phyloP scores from a whole-genome alignment of 331 rosid species.

The Dryas integrifolia region DNA sequence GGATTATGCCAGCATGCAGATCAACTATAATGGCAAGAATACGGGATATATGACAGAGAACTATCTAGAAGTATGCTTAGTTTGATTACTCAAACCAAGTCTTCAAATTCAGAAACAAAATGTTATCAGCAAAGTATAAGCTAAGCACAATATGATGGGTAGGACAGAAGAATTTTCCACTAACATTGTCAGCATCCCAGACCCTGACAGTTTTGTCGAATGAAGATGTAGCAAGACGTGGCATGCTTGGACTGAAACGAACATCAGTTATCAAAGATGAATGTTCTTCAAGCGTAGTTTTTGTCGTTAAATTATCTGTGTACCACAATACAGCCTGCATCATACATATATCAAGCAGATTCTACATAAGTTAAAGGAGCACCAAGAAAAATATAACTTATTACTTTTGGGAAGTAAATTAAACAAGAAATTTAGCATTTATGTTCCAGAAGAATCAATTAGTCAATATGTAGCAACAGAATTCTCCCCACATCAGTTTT shows the following conservation, averaged over 20 bases:
- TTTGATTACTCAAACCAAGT: neutral
- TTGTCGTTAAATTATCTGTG: constrained; percentile 69
- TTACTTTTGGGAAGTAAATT: constrained; percentile 3
- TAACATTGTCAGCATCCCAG: constrained; percentile 96
- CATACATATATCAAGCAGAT: constrained; percentile 25
- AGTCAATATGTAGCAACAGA: neutral
- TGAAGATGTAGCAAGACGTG: constrained; percentile 91
- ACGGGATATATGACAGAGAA: neutral
- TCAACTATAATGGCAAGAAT: neutral
- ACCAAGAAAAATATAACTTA: neutral
- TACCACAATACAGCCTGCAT: constrained; percentile 89
- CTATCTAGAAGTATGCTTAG: neutral
- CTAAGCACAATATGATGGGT: constrained; percentile 3
- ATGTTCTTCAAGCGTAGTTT: constrained; percentile 82
- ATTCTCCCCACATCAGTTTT: constrained; percentile 4
- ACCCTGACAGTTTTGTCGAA: constrained; percentile 95
- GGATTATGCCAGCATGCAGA: neutral
- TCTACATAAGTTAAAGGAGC: constrained; percentile 9
- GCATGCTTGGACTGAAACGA: constrained; percentile 86
- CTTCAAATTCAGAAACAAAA: neutral
- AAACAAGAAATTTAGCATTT: neutral
- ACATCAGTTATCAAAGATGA: constrained; percentile 81
- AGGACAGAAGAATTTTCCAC: constrained; percentile 29
- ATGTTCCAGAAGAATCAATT: constrained; percentile 7
- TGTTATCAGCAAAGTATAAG: neutral